Conservation (phyloP, 2,329 filamentous ascomycete genomes). For the Epichloe brachyelytri region DNA sequence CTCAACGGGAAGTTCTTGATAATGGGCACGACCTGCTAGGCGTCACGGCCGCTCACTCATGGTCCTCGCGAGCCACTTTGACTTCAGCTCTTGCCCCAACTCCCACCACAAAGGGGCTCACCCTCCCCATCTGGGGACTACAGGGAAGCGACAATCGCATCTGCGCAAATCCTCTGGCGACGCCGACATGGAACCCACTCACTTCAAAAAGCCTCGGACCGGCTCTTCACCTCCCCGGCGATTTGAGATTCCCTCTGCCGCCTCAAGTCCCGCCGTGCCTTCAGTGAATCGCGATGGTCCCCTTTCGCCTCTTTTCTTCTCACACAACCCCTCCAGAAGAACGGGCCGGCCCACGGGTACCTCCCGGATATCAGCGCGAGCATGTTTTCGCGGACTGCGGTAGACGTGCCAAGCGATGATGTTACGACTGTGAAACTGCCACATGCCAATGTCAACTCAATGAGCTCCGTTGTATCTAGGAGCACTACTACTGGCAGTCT, state of each 20-base stretch:
- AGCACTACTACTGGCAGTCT: slow-evolving; percentile 41
- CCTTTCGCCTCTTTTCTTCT: slow-evolving; percentile 42
- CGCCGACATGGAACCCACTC: slow-evolving; percentile 20
- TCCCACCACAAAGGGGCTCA: background rate
- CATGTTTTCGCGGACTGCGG: slow-evolving; percentile 34
- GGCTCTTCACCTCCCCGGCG: slow-evolving; percentile 32
- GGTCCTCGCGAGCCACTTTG: background rate
- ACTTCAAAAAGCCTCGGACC: slow-evolving; percentile 34
- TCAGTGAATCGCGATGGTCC: slow-evolving; percentile 21
- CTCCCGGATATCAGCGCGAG: slow-evolving; percentile 30
- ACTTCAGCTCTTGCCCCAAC: background rate
- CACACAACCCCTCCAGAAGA: slow-evolving; percentile 26
- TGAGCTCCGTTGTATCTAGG: slow-evolving; percentile 33
- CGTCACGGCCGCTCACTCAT: slow-evolving; percentile 3
- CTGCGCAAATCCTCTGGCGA: slow-evolving; percentile 11
- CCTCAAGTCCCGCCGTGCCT: slow-evolving; percentile 10
- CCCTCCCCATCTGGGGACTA: slow-evolving; percentile 6
- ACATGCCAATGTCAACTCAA: slow-evolving; percentile 35
- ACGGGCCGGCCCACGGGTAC: slow-evolving; percentile 24
- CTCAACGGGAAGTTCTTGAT: slow-evolving; percentile 2
- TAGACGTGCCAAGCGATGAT: slow-evolving; percentile 25
- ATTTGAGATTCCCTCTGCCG: slow-evolving; percentile 27
- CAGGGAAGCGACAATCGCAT: slow-evolving; percentile 15
- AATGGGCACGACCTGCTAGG: slow-evolving; percentile 10
- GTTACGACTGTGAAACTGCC: slow-evolving; percentile 44